A percentile compares a stretch with the other conserved stretches of the same genome.
These are phyloP conservation scores for Polyplosphaeria fusca DNA, from an alignment of 495 filamentous ascomycete genomes.

Conservation along the genomic window DNA sequence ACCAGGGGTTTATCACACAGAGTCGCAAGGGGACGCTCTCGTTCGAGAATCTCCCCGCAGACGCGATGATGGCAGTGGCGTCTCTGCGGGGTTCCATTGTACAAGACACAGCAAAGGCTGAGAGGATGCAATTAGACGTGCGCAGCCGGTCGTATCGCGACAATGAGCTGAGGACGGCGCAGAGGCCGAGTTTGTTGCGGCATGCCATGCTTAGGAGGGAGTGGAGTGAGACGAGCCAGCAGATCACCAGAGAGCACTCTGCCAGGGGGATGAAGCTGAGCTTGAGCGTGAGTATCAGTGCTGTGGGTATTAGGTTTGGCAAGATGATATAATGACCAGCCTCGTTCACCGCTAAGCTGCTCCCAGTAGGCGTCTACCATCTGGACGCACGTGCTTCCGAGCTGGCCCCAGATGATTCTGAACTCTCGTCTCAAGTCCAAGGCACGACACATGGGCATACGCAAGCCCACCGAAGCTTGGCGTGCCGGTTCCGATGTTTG, in stretches of 20 bases:
- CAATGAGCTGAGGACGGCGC: not conserved
- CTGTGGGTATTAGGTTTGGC: not conserved
- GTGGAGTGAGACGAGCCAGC: constrained; percentile 8
- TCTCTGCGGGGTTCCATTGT: constrained; percentile 5
- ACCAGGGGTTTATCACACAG: constrained; percentile 22
- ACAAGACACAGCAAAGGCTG: constrained; percentile 1
- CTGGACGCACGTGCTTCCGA: too few species aligned
- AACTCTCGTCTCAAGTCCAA: too few species aligned
- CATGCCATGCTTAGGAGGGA: constrained; percentile 4
- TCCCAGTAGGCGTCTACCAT: too few species aligned
- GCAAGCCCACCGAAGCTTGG: too few species aligned
- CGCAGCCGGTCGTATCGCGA: not conserved
- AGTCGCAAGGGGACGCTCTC: constrained; percentile 16
- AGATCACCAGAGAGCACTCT: not conserved
- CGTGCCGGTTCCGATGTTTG: not conserved
- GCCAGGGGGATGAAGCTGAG: constrained; percentile 14
- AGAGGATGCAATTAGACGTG: not conserved
- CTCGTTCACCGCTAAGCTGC: too few species aligned
- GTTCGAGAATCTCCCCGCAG: constrained; percentile 16
- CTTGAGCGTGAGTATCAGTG: constrained; percentile 14
- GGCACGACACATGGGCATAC: too few species aligned
- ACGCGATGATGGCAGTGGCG: not conserved
- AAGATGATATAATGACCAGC: too few species aligned
- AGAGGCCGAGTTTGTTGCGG: constrained; percentile 4
- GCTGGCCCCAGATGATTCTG: too few species aligned